A percentile compares a stretch with the other conserved stretches of the same genome.
Conservation (phyloP, 768 basidiomycete species). For the Podaxis sp. region DNA sequence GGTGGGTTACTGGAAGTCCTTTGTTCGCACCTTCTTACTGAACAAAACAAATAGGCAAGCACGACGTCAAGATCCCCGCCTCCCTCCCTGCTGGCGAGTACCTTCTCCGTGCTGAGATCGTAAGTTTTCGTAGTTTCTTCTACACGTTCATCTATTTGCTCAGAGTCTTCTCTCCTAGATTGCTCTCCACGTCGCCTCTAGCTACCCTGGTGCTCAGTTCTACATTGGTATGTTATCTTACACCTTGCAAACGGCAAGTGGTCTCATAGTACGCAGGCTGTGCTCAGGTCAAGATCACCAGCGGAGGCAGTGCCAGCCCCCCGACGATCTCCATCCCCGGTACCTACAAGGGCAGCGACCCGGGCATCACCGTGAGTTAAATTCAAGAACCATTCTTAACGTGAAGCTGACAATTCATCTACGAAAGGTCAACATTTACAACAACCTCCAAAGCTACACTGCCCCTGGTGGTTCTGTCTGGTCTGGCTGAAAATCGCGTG, state of each 20-base stretch:
- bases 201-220: constrained; percentile 47
- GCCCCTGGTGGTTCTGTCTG: constrained; percentile 38
- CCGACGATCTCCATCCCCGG: constrained; percentile 51
- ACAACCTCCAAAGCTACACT: constrained; percentile 55
- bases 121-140: constrained; percentile 26
- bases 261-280: constrained; percentile 31
- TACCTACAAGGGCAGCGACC: constrained; percentile 43
- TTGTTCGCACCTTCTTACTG: background rate
- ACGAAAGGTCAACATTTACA: constrained; percentile 47
- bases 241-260: constrained; percentile 29
- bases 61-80: constrained; percentile 43
- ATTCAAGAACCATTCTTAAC: background rate
- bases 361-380: constrained; percentile 44
- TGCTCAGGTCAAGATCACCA: constrained; percentile 47
- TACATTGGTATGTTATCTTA: constrained; percentile 46
- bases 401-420: constrained; percentile 22
- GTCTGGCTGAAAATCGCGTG: constrained; percentile 32
- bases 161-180: constrained; percentile 19
- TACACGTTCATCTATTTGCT: background rate
- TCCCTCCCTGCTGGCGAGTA: constrained; percentile 49
- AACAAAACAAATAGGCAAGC: constrained; percentile 33
- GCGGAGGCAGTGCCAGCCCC: constrained; percentile 43
- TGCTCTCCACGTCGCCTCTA: constrained; percentile 37
- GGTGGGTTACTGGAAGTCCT: constrained; percentile 26
- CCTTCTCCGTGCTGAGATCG: constrained; percentile 49